Percentiles rank a stretch among this genome's conserved stretches.
These are phyloP conservation scores for Protomyces gravidus DNA, from an alignment of 1,139 yeast genomes.

Conservation along the genomic window DNA sequence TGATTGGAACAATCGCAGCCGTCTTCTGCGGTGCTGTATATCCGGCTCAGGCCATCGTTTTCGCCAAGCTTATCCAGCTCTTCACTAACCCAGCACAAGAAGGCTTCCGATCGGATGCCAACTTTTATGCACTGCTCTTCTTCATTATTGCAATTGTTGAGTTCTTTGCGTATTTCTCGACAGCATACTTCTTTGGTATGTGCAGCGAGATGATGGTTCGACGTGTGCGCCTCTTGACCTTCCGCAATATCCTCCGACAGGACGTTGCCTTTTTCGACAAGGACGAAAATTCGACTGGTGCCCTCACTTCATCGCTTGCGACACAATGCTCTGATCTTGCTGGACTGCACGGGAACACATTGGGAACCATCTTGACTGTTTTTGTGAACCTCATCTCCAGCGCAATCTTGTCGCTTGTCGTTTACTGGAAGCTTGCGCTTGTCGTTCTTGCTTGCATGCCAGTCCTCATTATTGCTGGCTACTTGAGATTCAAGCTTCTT, in stretches of 20 bases:
- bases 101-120: constrained; percentile 42
- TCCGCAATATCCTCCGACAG: constrained; percentile 51
- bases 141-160: constrained; percentile 45
- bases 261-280: constrained; percentile 52
- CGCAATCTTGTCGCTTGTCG: constrained; percentile 66
- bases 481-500: constrained; percentile 76
- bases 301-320: constrained; percentile 51
- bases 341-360: constrained; percentile 52
- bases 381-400: constrained; percentile 55
- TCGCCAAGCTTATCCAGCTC: constrained; percentile 43
- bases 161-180: constrained; percentile 38
- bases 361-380: constrained; percentile 46
- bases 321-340: constrained; percentile 51
- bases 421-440: constrained; percentile 61
- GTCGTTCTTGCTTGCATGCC: constrained; percentile 57
- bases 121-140: constrained; percentile 42
- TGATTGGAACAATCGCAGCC: constrained; percentile 40
- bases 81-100: constrained; percentile 39
- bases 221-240: constrained; percentile 48
- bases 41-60: constrained; percentile 44
- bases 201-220: constrained; percentile 48
- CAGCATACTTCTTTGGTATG: constrained; percentile 39
- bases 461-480: constrained; percentile 59
- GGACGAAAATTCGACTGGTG: constrained; percentile 56
- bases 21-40: constrained; percentile 43